phyloP scores from a whole-genome alignment of 306 rosid genomes.

The Rosa persica region DNA sequence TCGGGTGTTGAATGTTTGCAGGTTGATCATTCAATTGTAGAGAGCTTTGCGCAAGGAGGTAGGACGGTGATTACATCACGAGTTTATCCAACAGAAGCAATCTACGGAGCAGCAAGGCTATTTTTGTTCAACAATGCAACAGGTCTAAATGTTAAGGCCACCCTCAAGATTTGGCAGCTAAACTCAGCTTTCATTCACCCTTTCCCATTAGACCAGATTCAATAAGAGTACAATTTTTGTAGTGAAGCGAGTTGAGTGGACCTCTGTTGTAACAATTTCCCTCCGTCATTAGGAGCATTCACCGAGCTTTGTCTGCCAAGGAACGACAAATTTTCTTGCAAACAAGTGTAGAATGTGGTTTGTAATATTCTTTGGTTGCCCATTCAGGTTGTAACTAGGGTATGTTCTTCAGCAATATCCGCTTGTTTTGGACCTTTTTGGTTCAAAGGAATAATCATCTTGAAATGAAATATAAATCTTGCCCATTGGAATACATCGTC shows the following conservation, averaged over 20 bases:
- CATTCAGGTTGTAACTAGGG: slow-evolving; percentile 4
- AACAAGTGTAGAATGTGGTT: not conserved
- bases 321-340: not conserved
- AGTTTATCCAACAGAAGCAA: slow-evolving; percentile 83
- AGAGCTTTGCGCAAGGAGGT: slow-evolving; percentile 85
- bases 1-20: slow-evolving; percentile 10
- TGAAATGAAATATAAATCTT: not conserved
- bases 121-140: slow-evolving; percentile 87
- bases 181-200: slow-evolving; percentile 77
- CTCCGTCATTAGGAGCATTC: not conserved
- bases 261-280: not conserved
- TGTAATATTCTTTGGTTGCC: slow-evolving; percentile 7
- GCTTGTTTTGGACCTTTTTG: not conserved
- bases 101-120: slow-evolving; percentile 71
- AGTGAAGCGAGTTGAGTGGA: not conserved
- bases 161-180: slow-evolving; percentile 65
- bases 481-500: not conserved
- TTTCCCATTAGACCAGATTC: slow-evolving; percentile 47
- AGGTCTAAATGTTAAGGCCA: slow-evolving; percentile 52
- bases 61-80: slow-evolving; percentile 71
- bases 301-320: not conserved
- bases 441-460: not conserved
- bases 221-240: not conserved
- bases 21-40: slow-evolving; percentile 89
- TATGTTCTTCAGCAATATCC: not conserved